Base-by-base conservation (phyloP, 1,284 basidiomycete species). In the Fistulina hepatica region DNA sequence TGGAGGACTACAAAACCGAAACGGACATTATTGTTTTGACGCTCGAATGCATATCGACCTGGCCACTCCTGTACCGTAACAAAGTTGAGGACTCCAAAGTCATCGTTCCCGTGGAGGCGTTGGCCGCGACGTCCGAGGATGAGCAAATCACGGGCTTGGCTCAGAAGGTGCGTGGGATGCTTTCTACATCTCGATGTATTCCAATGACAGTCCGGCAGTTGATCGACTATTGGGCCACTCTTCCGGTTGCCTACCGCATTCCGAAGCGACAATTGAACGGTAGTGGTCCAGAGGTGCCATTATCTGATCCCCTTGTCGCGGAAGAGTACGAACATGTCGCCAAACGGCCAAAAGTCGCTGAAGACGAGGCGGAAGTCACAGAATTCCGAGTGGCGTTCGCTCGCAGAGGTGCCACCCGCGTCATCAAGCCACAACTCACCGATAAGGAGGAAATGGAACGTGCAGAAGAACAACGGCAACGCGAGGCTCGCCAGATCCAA, bases 61-160 rank as follows among this genome's bases (percentile, higher is more conserved):
- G 91, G 92, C 89, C 89, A 0, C 62, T 97, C 19, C 67, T 89
- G 36, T 81, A 82, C 36, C 76, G 86, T 34, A 97, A 97, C 64
- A 98, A 98, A 62, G 79, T 98, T 23, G 86, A 91, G 43, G 86
- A 90, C 53, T 90, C 88, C 0, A 77, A 77, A 52, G 77, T 95
- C 34, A 72, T 76, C 44, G 60, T 72, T 13, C 71, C 76, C 5
- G 76, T 95, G n/a, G 61, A 71, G 50, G 51, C 45, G 1, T 74
- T 74, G 33, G 49, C 67, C 2, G 59, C 71, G 30, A 70, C 69
- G 6, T n/a, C n/a, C n/a, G 77, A 76, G 40, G 71, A 78, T 46
- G 73, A 73, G 45, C 53, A 47, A 5, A 59, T 84, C 33, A 71
- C 69, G 44, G 54, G 56, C 8, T 52, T 79, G 23, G 75, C 82